Evolutionary conservation across 805 yeast species (phyloP).

Genomic region (Metschnikowia lunata): DNA sequence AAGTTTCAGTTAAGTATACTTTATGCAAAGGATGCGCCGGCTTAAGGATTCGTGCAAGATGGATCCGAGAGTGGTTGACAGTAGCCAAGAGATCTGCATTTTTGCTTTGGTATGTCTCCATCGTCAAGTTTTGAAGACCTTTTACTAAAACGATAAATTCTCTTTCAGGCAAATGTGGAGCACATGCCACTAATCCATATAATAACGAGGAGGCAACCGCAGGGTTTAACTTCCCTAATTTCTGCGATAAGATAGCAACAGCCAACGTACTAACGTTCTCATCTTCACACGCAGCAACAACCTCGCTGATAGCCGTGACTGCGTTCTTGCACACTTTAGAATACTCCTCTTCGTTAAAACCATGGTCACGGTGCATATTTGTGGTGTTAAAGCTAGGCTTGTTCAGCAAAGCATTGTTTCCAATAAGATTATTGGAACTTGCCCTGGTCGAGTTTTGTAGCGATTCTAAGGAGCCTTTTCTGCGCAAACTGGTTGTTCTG

Average conservation of each 20-base stretch:
- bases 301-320: conserved; percentile 60
- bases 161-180: conserved; percentile 55
- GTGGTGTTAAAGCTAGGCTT: conserved; percentile 1
- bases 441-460: background rate
- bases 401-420: conserved; percentile 11
- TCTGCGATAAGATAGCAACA: conserved; percentile 78
- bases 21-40: conserved; percentile 41
- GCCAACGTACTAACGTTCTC: conserved; percentile 72
- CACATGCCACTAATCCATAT: conserved; percentile 58
- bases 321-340: conserved; percentile 56
- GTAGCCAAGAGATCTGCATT: conserved; percentile 35
- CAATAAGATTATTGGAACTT: conserved; percentile 11
- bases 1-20: conserved; percentile 59
- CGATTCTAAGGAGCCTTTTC: conserved; percentile 9
- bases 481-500: conserved; percentile 29
- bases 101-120: conserved; percentile 40
- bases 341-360: conserved; percentile 27
- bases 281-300: conserved; percentile 64
- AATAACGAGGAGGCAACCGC: conserved; percentile 54
- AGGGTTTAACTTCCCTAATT: conserved; percentile 46
- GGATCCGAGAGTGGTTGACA: conserved; percentile 48
- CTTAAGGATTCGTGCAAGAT: conserved; percentile 38
- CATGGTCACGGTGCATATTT: background rate
- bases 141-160: conserved; percentile 64
- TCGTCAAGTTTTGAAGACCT: conserved; percentile 49